Evolutionary conservation across 306 rosid species (phyloP).

Genomic region (Fagus crenata): DNA sequence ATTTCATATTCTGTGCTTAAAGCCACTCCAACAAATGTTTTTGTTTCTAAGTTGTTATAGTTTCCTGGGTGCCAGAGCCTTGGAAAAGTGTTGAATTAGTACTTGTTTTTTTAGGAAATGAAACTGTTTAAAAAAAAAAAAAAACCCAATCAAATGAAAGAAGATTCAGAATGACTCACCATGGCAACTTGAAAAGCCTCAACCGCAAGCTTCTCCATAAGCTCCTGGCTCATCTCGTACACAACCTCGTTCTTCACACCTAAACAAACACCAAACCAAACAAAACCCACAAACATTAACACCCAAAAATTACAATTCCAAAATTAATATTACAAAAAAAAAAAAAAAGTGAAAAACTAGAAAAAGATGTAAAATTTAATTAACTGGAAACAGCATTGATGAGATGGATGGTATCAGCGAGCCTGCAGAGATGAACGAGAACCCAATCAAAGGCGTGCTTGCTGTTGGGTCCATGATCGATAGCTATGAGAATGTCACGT

Average conservation of each 20-base stretch:
- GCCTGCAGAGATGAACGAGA: conserved; percentile 66
- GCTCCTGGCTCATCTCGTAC: conserved; percentile 50
- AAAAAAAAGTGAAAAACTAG: background rate
- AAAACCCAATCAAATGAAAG: background rate
- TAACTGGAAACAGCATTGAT: conserved; percentile 79
- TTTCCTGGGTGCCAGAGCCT: too few relatives aligned
- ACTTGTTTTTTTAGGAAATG: too few relatives aligned
- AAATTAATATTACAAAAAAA: background rate
- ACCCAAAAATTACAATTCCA: background rate
- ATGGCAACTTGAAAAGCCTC: conserved; percentile 68
- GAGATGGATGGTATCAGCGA: conserved; percentile 83
- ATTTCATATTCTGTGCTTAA: too few relatives aligned
- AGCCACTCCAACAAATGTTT: too few relatives aligned
- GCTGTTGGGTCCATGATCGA: conserved; percentile 81
- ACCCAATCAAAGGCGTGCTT: conserved; percentile 95
- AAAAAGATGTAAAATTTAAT: background rate
- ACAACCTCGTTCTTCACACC: conserved; percentile 64
- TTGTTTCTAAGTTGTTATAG: too few relatives aligned
- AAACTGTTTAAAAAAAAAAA: background rate
- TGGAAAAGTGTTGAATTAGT: too few relatives aligned
- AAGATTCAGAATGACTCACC: conserved; percentile 44
- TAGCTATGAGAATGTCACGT: conserved; percentile 64
- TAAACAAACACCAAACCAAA: conserved; percentile 21
- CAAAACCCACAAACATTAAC: background rate
- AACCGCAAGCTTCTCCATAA: conserved; percentile 80